Base-by-base conservation (phyloP, 129 eudicot genomes). In the Ambrosia trifida region DNA sequence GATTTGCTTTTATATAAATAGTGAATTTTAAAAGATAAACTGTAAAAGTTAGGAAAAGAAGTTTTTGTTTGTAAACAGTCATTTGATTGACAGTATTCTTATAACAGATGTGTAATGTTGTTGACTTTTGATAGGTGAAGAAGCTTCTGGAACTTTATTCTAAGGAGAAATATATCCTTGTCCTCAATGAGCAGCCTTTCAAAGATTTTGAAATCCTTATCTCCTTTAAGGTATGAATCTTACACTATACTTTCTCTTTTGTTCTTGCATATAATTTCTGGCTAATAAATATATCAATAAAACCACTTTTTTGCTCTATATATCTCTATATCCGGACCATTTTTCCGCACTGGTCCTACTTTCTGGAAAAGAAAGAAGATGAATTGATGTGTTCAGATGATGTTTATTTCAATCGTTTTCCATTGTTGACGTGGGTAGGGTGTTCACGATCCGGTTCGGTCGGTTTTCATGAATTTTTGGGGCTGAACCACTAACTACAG, bases 121-220 rank as follows among this genome's bases (percentile, higher is more conserved):
- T 9, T 28, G 6, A 18, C 64, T 47, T 77, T 73, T 35, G 33
- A 46, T 81, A 94, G 97, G 78, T 89, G 62, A 84, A 59, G 80
- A 75, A 38, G 84, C 90, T 95, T 69, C 73, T 90, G 35, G 50
- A 81, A 49, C 61, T 95, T 12, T 95, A 87, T 71, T 72, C 80
- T 10, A 79, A 82, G 72, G 99, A 95, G 77, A 86, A 83, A 62
- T 83, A 95, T 54, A 78, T 95, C 64, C 99, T 95, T 47, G 74
- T 78, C 51, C 85, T 88, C 56, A 86, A 95, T 76, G 86, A 79
- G 62, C 81, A 69, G 80, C 80, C 70, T 54, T 74, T 66, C 20
- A 78, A 70, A 81, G 94, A 88, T 70, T 83, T 88, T 58, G 84
- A 86, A 70, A 74, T 85, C 78, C 75, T 83, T 44, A 95, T 95